A percentile compares a stretch with the other conserved stretches of the same genome.
Conservation (phyloP, 2,329 filamentous ascomycete genomes). For the Pseudopyrenochaeta lycopersici region DNA sequence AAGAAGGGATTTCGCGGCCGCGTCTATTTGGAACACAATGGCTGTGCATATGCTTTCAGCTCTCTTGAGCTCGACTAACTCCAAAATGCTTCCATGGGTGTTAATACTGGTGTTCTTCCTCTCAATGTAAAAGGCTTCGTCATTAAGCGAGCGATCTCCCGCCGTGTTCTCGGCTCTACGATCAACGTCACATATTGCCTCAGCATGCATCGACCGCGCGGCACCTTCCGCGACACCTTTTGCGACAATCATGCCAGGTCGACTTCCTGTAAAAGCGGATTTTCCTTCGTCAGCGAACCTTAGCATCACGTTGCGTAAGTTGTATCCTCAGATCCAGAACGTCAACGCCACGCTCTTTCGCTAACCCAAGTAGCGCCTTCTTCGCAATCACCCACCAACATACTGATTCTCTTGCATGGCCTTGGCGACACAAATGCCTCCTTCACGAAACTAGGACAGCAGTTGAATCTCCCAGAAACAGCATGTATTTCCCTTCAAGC, state of each 20-base stretch:
- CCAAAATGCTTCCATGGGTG: neutral
- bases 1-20: neutral
- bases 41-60: neutral
- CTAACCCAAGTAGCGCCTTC: constrained; percentile 46
- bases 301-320: constrained; percentile 57
- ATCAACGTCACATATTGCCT: constrained; percentile 19
- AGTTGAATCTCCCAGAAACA: constrained; percentile 78
- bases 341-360: too few species aligned
- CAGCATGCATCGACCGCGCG: constrained; percentile 22
- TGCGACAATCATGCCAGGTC: constrained; percentile 49
- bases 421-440: constrained; percentile 77
- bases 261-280: constrained; percentile 54
- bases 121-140: constrained; percentile 15
- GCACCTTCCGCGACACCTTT: too few species aligned
- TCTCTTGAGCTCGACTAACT: neutral
- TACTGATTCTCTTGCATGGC: constrained; percentile 85
- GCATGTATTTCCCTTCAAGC: constrained; percentile 78
- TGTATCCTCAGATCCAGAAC: neutral
- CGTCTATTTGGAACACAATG: neutral
- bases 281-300: constrained; percentile 53
- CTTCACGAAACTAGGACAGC: constrained; percentile 74
- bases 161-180: constrained; percentile 13
- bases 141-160: constrained; percentile 30
- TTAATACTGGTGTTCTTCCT: neutral
- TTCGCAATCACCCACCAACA: constrained; percentile 71